phyloP scores from a whole-genome alignment of 2,329 filamentous ascomycete genomes.

The Leptographium galeiforme region DNA sequence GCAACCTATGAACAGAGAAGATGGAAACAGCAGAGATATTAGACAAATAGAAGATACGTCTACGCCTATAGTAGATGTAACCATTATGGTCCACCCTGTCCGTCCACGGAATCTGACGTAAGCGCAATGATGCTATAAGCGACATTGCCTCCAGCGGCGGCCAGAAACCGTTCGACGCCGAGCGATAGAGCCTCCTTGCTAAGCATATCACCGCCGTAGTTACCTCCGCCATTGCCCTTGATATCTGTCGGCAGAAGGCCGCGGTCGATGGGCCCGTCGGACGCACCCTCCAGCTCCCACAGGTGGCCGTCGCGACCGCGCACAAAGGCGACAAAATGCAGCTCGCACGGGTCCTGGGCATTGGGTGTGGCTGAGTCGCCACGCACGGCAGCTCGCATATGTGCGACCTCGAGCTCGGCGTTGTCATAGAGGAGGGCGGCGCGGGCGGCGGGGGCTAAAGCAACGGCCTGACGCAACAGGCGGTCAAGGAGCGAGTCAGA shows the following conservation, averaged over 20 bases:
- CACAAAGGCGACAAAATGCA: slow-evolving; percentile 75
- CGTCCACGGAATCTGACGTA: background rate
- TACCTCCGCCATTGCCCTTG: background rate
- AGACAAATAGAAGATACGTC: too few species aligned
- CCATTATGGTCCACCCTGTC: background rate
- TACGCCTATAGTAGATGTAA: too few species aligned
- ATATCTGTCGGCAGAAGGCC: slow-evolving; percentile 26
- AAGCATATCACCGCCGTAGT: background rate
- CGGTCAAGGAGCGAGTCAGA: slow-evolving; percentile 39
- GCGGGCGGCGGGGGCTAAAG: slow-evolving; percentile 43
- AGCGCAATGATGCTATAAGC: background rate
- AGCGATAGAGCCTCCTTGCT: background rate
- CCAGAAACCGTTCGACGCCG: background rate
- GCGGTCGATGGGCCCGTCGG: slow-evolving; percentile 60
- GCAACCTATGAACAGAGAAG: too few species aligned
- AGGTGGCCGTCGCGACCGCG: slow-evolving; percentile 50
- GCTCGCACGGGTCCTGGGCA: slow-evolving; percentile 37
- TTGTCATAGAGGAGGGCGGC: slow-evolving; percentile 61
- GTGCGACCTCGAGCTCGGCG: slow-evolving; percentile 55
- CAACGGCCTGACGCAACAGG: slow-evolving; percentile 49
- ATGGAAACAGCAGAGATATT: too few species aligned
- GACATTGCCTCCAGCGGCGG: background rate
- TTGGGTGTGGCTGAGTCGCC: slow-evolving; percentile 50
- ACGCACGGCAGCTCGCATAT: slow-evolving; percentile 50
- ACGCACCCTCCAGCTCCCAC: slow-evolving; percentile 68